These are phyloP conservation scores for Neurospora sp. DNA, from an alignment of 495 filamentous ascomycete species.

Conservation along the genomic window DNA sequence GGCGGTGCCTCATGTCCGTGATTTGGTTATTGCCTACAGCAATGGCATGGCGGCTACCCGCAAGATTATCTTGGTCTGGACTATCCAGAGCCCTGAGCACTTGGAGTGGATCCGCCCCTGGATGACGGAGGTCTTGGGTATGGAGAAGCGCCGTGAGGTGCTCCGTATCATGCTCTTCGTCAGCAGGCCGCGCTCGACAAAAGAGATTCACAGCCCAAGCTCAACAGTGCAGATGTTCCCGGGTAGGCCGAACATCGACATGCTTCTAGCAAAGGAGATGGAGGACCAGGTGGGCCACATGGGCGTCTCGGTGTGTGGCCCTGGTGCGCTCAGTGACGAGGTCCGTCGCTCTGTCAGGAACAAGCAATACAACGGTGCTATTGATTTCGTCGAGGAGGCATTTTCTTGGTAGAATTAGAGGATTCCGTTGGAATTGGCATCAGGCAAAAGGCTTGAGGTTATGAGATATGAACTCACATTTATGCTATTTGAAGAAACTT, in stretches of 20 bases:
- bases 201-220: constrained; percentile 73
- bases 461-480: background rate
- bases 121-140: constrained; percentile 89
- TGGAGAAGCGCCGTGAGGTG: constrained; percentile 72
- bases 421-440: background rate
- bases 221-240: constrained; percentile 84
- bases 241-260: constrained; percentile 49
- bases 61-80: constrained; percentile 80
- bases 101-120: constrained; percentile 87
- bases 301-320: constrained; percentile 81
- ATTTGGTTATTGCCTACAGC: constrained; percentile 59
- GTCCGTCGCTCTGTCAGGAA: constrained; percentile 64
- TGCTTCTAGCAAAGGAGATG: constrained; percentile 69
- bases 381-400: constrained; percentile 92
- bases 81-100: constrained; percentile 77
- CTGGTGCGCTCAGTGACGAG: constrained; percentile 80
- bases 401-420: constrained; percentile 64
- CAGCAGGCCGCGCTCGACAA: constrained; percentile 65
- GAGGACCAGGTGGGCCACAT: constrained; percentile 68
- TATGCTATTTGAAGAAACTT: background rate
- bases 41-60: constrained; percentile 65
- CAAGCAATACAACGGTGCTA: constrained; percentile 50
- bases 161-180: constrained; percentile 83
- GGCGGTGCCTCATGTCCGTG: constrained; percentile 66
- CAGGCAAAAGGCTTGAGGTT: background rate